These are phyloP conservation scores for Dissophora globulifera DNA, from an alignment of 192 early-diverging fungal species.

Conservation along the genomic window DNA sequence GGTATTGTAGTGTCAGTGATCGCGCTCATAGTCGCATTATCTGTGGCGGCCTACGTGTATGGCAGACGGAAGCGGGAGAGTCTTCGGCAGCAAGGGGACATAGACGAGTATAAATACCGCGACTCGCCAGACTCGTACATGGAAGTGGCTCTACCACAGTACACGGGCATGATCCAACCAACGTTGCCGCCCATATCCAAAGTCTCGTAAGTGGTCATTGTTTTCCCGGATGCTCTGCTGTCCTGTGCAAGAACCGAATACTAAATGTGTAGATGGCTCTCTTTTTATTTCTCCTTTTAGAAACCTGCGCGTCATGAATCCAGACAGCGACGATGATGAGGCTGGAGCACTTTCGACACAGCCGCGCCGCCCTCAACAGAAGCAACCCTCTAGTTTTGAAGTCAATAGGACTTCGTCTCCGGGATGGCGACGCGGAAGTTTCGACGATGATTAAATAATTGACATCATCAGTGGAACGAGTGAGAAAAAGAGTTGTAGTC, in stretches of 20 bases:
- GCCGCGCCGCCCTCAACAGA: background rate
- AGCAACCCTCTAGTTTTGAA: conserved; percentile 25
- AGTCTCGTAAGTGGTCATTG: conserved; percentile 29
- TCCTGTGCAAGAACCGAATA: background rate
- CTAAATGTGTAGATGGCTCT: background rate
- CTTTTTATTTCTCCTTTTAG: background rate
- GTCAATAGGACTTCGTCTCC: conserved; percentile 29
- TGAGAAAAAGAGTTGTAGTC: too few species aligned
- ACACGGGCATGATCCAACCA: conserved; percentile 41
- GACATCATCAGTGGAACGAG: too few species aligned
- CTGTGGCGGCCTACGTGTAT: conserved; percentile 40
- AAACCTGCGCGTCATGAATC: conserved; percentile 50
- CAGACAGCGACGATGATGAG: conserved; percentile 44
- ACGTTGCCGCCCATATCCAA: conserved; percentile 36
- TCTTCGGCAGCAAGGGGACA: background rate
- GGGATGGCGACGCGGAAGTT: conserved; percentile 48
- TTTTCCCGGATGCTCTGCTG: background rate
- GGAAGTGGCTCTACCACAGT: conserved; percentile 35
- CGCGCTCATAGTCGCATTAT: conserved; percentile 36
- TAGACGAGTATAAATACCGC: conserved; percentile 35
- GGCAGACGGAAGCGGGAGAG: conserved; percentile 25
- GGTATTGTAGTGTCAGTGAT: conserved; percentile 44
- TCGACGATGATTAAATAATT: conserved; percentile 39
- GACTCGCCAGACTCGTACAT: conserved; percentile 26
- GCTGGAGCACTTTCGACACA: background rate